phyloP scores from a whole-genome alignment of 1,284 basidiomycete genomes.

The Neotropicomus parvogracilis region DNA sequence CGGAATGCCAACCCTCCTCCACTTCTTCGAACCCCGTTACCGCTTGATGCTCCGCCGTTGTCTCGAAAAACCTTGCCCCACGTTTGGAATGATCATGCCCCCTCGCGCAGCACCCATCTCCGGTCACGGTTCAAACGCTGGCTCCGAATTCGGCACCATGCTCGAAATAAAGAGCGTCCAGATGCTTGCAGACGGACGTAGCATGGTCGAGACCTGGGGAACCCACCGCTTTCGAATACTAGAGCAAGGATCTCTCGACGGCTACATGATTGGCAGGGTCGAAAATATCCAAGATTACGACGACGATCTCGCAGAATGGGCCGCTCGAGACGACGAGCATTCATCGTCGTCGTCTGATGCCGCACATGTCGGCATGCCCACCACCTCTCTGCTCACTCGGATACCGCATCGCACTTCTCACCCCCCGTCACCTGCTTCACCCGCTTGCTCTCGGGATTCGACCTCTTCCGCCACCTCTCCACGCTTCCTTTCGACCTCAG shows the following conservation, averaged over 20 bases:
- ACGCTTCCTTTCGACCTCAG: conserved; percentile 50
- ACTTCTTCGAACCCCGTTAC: conserved; percentile 91
- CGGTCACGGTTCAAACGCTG: conserved; percentile 41
- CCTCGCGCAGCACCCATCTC: conserved; percentile 31
- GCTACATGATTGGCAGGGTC: conserved; percentile 83
- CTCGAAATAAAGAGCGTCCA: conserved; percentile 84
- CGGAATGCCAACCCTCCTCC: conserved; percentile 82
- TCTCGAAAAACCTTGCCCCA: conserved; percentile 68
- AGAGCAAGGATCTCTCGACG: conserved; percentile 79
- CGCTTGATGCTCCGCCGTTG: conserved; percentile 92
- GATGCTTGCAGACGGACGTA: conserved; percentile 86
- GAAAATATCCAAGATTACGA: conserved; percentile 58
- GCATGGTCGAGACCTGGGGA: conserved; percentile 86
- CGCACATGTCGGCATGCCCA: conserved; percentile 7
- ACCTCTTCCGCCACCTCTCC: conserved; percentile 15
- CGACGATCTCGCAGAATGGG: conserved; percentile 40
- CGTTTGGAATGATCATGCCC: conserved; percentile 90
- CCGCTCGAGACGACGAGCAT: conserved; percentile 16
- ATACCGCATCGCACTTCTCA: conserved; percentile 13
- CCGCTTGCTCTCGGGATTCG: conserved; percentile 12
- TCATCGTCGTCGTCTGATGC: conserved; percentile 13
- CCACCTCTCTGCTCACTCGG: conserved; percentile 17
- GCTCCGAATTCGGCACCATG: conserved; percentile 87
- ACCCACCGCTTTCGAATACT: conserved; percentile 81
- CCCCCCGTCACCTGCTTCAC: not conserved